phyloP scores from a whole-genome alignment of 108 stramenopile species.

The Cyclotella cryptica region DNA sequence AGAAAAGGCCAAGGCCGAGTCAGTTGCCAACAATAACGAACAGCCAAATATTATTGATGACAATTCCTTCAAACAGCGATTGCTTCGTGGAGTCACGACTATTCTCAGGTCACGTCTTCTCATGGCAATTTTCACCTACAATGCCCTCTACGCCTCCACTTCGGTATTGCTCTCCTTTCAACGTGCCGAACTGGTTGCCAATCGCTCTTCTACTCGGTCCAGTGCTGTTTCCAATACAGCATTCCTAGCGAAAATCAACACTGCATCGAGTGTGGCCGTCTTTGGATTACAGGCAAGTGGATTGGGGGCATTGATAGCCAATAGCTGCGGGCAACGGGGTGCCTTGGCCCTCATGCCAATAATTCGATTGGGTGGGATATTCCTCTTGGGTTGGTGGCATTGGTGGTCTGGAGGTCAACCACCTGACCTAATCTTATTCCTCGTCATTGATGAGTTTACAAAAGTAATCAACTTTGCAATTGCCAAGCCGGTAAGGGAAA shows the following conservation, averaged over 20 bases:
- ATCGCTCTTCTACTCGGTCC: conserved; percentile 56
- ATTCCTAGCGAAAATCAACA: conserved; percentile 90
- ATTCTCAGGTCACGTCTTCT: conserved; percentile 85
- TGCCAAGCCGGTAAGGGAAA: conserved; percentile 90
- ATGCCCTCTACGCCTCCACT: conserved; percentile 87
- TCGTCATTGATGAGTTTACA: conserved; percentile 89
- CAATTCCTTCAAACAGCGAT: conserved; percentile 84
- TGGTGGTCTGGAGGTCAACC: conserved; percentile 67
- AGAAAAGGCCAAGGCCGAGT: conserved; percentile 20
- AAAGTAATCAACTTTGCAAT: conserved; percentile 88
- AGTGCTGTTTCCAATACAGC: conserved; percentile 77
- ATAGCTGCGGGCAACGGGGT: conserved; percentile 68
- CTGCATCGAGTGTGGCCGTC: conserved; percentile 79
- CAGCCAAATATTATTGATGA: conserved; percentile 58
- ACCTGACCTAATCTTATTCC: conserved; percentile 78
- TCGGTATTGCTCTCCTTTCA: conserved; percentile 86
- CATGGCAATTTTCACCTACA: conserved; percentile 93
- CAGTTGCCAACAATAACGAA: neutral
- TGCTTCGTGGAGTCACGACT: conserved; percentile 83
- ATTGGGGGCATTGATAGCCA: conserved; percentile 76
- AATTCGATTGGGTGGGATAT: conserved; percentile 72
- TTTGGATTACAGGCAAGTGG: conserved; percentile 87
- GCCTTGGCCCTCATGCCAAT: conserved; percentile 86
- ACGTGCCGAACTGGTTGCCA: conserved; percentile 85
- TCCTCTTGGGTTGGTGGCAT: conserved; percentile 85